Conservation (phyloP, 345 rosid genomes). For the Murraya paniculata region DNA sequence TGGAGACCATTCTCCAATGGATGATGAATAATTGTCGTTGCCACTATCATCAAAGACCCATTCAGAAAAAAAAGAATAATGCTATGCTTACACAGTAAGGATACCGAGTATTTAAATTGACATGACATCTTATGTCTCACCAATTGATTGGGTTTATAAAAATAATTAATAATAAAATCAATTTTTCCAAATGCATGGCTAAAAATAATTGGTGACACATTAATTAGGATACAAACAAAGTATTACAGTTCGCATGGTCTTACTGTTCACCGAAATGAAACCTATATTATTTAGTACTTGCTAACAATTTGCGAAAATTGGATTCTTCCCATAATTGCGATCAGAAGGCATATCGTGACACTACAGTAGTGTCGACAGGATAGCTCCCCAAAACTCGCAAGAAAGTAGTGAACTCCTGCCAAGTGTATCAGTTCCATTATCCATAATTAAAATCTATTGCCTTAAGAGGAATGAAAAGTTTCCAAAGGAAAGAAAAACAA, state of each 20-base stretch:
- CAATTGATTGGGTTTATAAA: too few relatives aligned
- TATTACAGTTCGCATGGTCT: too few relatives aligned
- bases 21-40: background rate
- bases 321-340: slow-evolving; percentile 15
- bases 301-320: background rate
- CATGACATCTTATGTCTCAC: too few relatives aligned
- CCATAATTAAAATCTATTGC: background rate
- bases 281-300: background rate
- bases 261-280: too few relatives aligned
- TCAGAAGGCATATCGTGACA: slow-evolving; percentile 43
- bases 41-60: background rate
- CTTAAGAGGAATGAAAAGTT: background rate
- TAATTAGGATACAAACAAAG: too few relatives aligned
- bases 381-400: slow-evolving; percentile 96
- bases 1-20: background rate
- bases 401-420: slow-evolving; percentile 92
- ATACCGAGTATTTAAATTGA: too few relatives aligned
- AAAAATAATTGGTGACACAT: too few relatives aligned
- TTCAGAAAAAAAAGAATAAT: background rate
- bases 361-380: slow-evolving; percentile 79
- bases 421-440: background rate
- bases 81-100: too few relatives aligned
- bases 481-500: background rate
- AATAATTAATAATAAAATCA: too few relatives aligned
- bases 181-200: too few relatives aligned